A percentile compares a stretch with the other conserved stretches of the same genome.
phyloP scores from a whole-genome alignment of 2,329 filamentous ascomycete genomes.

The Pyricularia sp. region DNA sequence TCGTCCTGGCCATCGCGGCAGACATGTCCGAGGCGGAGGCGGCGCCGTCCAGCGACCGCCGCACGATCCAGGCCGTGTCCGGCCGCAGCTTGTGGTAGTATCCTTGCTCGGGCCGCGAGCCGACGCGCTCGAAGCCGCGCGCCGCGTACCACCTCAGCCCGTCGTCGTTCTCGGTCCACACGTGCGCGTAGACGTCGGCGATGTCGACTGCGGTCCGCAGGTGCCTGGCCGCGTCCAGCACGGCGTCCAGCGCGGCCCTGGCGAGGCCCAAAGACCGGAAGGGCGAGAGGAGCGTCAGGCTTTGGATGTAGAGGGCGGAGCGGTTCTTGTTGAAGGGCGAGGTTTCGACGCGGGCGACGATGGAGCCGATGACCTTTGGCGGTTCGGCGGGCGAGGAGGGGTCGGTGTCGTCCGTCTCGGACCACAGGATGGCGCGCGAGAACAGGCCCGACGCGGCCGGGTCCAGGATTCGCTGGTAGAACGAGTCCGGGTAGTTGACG shows the following conservation, averaged over 20 bases:
- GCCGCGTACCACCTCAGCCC: slow-evolving; percentile 48
- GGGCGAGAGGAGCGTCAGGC: slow-evolving; percentile 48
- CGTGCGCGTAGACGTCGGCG: slow-evolving; percentile 45
- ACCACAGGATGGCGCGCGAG: slow-evolving; percentile 48
- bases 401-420: slow-evolving; percentile 22
- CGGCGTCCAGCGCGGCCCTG: slow-evolving; percentile 40
- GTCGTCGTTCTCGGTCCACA: slow-evolving; percentile 54
- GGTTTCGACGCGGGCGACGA: slow-evolving; percentile 50
- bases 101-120: slow-evolving; percentile 30
- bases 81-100: slow-evolving; percentile 53
- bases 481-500: slow-evolving; percentile 49
- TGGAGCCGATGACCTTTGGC: slow-evolving; percentile 42
- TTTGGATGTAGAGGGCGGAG: slow-evolving; percentile 48
- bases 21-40: slow-evolving; percentile 8
- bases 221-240: slow-evolving; percentile 26
- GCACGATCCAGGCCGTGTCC: slow-evolving; percentile 47
- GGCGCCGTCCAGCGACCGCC: slow-evolving; percentile 18
- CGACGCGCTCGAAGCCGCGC: slow-evolving; percentile 40
- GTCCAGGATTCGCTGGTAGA: slow-evolving; percentile 44
- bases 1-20: neutral
- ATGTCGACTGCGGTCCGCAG: slow-evolving; percentile 23
- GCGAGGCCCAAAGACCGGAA: slow-evolving; percentile 48
- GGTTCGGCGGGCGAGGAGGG: neutral
- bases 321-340: slow-evolving; percentile 18
- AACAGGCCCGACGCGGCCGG: slow-evolving; percentile 36